These are phyloP conservation scores for Monosporozyma aquatica DNA, from an alignment of 805 yeast species.

Conservation along the genomic window DNA sequence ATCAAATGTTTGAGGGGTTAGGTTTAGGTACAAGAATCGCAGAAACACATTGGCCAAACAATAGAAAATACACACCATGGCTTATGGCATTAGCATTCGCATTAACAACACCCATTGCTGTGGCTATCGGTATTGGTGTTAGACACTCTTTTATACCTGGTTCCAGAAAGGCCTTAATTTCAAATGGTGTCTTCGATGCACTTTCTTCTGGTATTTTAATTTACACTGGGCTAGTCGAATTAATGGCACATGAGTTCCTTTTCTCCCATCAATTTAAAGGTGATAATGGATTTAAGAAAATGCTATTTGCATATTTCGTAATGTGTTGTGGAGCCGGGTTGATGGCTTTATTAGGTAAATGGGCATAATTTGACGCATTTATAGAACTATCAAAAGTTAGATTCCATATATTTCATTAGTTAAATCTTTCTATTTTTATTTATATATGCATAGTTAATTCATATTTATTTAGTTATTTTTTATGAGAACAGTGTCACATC, in stretches of 20 bases:
- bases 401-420: no score
- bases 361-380: constrained; percentile 44
- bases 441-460: no score
- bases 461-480: no score
- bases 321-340: constrained; percentile 62
- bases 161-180: constrained; percentile 44
- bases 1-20: constrained; percentile 71
- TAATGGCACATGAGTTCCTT: constrained; percentile 65
- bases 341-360: constrained; percentile 69
- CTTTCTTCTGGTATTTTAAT: constrained; percentile 64
- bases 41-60: constrained; percentile 45
- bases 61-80: constrained; percentile 35
- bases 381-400: no score
- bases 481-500: no score
- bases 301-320: constrained; percentile 34
- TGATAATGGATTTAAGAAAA: constrained; percentile 41
- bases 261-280: constrained; percentile 57
- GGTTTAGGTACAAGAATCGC: constrained; percentile 69
- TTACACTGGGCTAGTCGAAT: constrained; percentile 66
- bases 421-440: not conserved
- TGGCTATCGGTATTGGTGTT: constrained; percentile 71
- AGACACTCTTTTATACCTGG: constrained; percentile 47
- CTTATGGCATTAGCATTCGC: constrained; percentile 42
- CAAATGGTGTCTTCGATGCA: constrained; percentile 59
- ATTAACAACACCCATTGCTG: constrained; percentile 57